Evolutionary conservation across 1,284 basidiomycete genomes (phyloP), one percentile per base, ranked within the genome.

Genomic region (Thelephora terrestris): DNA sequence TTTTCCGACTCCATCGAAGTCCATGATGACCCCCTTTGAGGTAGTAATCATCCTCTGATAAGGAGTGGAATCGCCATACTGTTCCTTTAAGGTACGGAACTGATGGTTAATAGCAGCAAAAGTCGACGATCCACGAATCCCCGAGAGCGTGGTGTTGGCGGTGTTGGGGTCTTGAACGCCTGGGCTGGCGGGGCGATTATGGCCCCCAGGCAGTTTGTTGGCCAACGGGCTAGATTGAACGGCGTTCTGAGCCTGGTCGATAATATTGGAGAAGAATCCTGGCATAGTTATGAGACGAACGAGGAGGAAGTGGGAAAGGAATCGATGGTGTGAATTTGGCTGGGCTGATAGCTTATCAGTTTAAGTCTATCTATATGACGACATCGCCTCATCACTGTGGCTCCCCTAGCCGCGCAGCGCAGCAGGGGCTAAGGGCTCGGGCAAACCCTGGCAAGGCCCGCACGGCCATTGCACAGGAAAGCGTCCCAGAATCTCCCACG

Each of bases 31-130:
- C 5, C 86, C 81, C 61, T 89, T 90, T 62, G 78, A 74, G 7
- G 75, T 67, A 0, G 87, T 90, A 53, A 90, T 80, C 51, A 89
- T 79, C 60, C 76, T 82, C 66, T 87, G 84, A 0, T 79, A 61
- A 4, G 84, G 81, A 4, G 71, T 70, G 0, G 79, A 75, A 1
- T 74, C 69, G 40, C 78, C 80, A 61, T 89, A 89, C 55, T 85
- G 81, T 56, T 87, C 82, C 47, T 84, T 79, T 47, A 90, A 66
- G 32, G 69, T 70, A 42, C 85, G 75, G 43, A 90, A 70, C 59
- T 85, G 81, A 57, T 90, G 73, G 50, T 81, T 79, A 52, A 88
- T 61, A 32, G 71, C 68, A 48, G 81, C 84, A 18, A 88, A 62
- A 10, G 83, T 64, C 55, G 63, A 59, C 38, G 58, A 65, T 53